phyloP scores from a whole-genome alignment of 352 stramenopile species.

The Phytophthora citrophthora region DNA sequence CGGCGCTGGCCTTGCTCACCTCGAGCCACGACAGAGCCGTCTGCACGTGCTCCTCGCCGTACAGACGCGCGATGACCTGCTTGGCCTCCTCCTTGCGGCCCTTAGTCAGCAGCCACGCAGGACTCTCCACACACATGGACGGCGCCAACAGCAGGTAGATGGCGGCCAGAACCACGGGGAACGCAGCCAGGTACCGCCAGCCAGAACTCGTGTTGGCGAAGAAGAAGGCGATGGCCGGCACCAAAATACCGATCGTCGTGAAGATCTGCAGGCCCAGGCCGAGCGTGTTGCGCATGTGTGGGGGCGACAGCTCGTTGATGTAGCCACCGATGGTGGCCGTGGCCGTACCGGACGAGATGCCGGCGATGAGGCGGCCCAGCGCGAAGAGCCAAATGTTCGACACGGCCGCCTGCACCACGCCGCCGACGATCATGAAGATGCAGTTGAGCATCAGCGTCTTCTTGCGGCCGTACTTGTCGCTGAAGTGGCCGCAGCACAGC shows the following conservation, averaged over 20 bases:
- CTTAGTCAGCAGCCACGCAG: slow-evolving; percentile 49
- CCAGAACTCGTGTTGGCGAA: slow-evolving; percentile 29
- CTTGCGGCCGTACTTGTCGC: slow-evolving; percentile 29
- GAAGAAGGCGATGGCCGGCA: slow-evolving; percentile 24
- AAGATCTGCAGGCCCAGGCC: slow-evolving; percentile 22
- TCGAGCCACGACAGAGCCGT: slow-evolving; percentile 34
- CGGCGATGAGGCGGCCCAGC: slow-evolving; percentile 34
- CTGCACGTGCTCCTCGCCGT: slow-evolving; percentile 38
- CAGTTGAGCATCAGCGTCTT: slow-evolving; percentile 34
- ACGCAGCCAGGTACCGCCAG: slow-evolving; percentile 32
- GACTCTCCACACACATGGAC: slow-evolving; percentile 35
- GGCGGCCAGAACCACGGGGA: slow-evolving; percentile 18
- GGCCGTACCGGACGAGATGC: slow-evolving; percentile 42
- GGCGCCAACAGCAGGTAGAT: slow-evolving; percentile 28
- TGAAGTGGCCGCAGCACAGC: slow-evolving; percentile 23
- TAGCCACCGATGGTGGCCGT: slow-evolving; percentile 45
- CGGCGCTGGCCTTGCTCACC: slow-evolving; percentile 15
- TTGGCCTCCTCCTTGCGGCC: slow-evolving; percentile 37
- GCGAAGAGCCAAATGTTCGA: slow-evolving; percentile 42
- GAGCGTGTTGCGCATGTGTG: slow-evolving; percentile 27
- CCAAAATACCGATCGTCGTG: slow-evolving; percentile 24
- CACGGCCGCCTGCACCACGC: slow-evolving; percentile 17
- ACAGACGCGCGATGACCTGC: slow-evolving; percentile 33
- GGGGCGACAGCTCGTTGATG: slow-evolving; percentile 27
- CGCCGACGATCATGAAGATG: slow-evolving; percentile 47